These are phyloP conservation scores for Avena sativa DNA, from an alignment of 176 grass and related monocot species.

Conservation along the genomic window DNA sequence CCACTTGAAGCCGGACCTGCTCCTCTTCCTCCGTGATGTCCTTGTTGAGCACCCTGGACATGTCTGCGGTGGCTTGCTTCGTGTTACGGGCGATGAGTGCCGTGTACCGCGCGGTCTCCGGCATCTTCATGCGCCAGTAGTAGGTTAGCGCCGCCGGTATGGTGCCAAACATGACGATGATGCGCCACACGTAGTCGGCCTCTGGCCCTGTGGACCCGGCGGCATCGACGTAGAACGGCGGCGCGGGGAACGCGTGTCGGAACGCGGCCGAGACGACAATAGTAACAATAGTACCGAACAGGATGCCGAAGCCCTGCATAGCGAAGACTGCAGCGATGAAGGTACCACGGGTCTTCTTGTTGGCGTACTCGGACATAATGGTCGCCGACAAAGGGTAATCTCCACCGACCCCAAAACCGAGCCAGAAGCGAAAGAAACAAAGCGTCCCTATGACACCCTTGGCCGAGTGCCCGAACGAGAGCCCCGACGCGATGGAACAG, in stretches of 20 bases:
- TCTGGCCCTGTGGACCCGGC: slow-evolving; percentile 39
- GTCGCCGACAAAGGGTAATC: slow-evolving; percentile 77
- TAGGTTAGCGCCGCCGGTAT: slow-evolving; percentile 66
- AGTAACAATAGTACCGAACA: too few species aligned
- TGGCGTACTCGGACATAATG: slow-evolving; percentile 98
- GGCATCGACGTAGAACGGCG: slow-evolving; percentile 28
- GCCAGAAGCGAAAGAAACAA: slow-evolving; percentile 86
- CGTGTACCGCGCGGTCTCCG: slow-evolving; percentile 86
- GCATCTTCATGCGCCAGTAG: slow-evolving; percentile 98
- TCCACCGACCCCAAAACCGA: slow-evolving; percentile 80
- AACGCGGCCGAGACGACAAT: too few species aligned
- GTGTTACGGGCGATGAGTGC: slow-evolving; percentile 70
- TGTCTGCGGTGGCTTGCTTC: slow-evolving; percentile 72
- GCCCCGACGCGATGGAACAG: slow-evolving; percentile 59
- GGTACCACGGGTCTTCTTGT: slow-evolving; percentile 70
- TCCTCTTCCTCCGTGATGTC: slow-evolving; percentile 50
- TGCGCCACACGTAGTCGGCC: slow-evolving; percentile 76
- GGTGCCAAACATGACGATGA: slow-evolving; percentile 79
- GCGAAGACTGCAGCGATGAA: too few species aligned
- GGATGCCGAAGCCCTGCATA: too few species aligned
- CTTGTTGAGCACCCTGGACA: slow-evolving; percentile 66
- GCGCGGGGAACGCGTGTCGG: too few species aligned
- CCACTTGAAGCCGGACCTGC: neutral
- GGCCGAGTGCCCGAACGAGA: slow-evolving; percentile 55
- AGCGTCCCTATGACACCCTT: slow-evolving; percentile 44